Evolutionary conservation across 164 flowering plant genomes (phyloP), one percentile per base, ranked within the genome.

Genomic region (Aristolochia californica): DNA sequence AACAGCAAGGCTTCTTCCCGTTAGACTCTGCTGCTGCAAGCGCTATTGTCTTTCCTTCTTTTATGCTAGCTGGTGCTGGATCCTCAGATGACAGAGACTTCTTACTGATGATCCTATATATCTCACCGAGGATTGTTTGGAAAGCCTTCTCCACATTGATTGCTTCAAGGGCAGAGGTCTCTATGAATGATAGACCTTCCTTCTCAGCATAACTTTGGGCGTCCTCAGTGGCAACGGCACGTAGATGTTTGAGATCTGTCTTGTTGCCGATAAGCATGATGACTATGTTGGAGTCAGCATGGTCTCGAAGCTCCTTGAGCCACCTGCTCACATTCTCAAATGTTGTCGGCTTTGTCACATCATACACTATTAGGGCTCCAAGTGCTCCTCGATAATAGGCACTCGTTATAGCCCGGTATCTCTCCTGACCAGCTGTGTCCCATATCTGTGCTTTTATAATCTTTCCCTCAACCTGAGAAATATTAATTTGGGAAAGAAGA

Each of bases 401-500:
- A 61, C 82, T 82, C 45, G 87, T 84, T 44, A 84, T 84, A 43
- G 91, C 91, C 64, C 91, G 70, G 66, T 82, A 84, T 30, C 90
- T 73, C 70, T 84, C 87, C 63, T 82, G 90, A 11, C 85, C 90
- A 21, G 87, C 91, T 5, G 87, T 84, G 65, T 82, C 87, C 91
- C 87, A 84, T 74, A 84, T 84, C 64, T 82, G 87, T 34, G 87
- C 87, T 72, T 84, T 84, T 21, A 82, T 60, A 0, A 77, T 82
- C 66, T 75, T 78, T 50, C 83, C 85, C 66, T 84, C 91, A 20
- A 84, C 85, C 90, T 82, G 61, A 57, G 40, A 21, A 53, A 28
- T 27, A 64, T 4, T 16, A 47, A 47, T 20, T 17, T 0, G 4
- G 12, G 15, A 47, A 5, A 47, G 5, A 14, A 47, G 1, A 7